Conservation (phyloP, 768 basidiomycete species). For the Lepiota brunneoincarnata region DNA sequence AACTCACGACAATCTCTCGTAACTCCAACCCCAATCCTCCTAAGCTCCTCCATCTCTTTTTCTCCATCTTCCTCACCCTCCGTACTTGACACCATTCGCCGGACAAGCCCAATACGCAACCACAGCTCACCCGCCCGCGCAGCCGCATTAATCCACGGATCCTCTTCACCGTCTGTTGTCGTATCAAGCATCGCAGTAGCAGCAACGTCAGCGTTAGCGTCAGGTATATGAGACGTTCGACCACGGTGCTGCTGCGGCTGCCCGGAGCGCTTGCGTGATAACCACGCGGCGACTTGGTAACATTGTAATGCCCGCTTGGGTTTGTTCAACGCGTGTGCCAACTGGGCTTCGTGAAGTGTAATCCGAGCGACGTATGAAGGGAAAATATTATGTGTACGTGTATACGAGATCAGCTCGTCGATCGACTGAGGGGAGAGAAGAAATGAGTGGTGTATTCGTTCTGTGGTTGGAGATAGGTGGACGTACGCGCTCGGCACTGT, state of each 20-base stretch:
- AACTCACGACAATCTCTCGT: conserved; percentile 43
- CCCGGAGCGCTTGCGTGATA: conserved; percentile 26
- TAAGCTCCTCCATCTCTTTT: conserved; percentile 23
- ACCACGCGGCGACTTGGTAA: conserved; percentile 58
- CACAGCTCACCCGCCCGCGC: conserved; percentile 32
- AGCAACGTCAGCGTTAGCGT: not conserved
- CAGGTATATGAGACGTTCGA: not conserved
- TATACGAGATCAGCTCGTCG: conserved; percentile 52
- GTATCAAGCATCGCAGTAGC: not conserved
- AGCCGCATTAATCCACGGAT: conserved; percentile 30
- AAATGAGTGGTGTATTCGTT: not conserved
- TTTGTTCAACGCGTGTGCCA: conserved; percentile 65
- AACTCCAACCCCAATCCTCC: conserved; percentile 32
- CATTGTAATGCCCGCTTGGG: conserved; percentile 53
- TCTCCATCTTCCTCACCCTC: conserved; percentile 9
- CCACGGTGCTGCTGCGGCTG: conserved; percentile 13
- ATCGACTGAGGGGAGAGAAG: conserved; percentile 19
- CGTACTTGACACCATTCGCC: conserved; percentile 2
- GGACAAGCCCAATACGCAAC: conserved; percentile 27
- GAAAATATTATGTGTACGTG: conserved; percentile 59
- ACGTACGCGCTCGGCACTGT: conserved; percentile 55
- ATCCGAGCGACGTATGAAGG: conserved; percentile 56
- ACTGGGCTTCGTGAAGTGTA: conserved; percentile 67
- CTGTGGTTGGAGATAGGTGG: not conserved
- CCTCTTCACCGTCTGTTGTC: conserved; percentile 24